A percentile compares a stretch with the other conserved stretches of the same genome.
phyloP scores from a whole-genome alignment of 129 eudicot genomes.

The Tanacetum coccineum region DNA sequence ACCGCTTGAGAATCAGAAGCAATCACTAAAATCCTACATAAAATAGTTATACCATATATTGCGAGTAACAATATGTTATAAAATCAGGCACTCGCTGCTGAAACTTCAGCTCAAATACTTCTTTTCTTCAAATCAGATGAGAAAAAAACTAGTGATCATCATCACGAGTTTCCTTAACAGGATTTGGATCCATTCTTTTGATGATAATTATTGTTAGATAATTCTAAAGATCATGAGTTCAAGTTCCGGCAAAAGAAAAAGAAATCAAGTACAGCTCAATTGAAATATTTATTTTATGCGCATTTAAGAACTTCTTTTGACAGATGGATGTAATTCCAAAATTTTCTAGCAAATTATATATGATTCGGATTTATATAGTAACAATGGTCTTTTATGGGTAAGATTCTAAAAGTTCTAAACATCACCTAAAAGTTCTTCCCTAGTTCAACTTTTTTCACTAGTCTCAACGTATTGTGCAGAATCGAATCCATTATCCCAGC shows the following conservation, averaged over 20 bases:
- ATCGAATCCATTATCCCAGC: conserved; percentile 94
- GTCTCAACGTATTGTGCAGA: conserved; percentile 74
- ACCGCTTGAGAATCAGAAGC: too few species aligned
- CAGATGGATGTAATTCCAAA: conserved; percentile 29
- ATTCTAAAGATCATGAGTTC: too few species aligned
- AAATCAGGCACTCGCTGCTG: too few species aligned
- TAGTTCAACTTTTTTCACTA: conserved; percentile 83
- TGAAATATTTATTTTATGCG: not conserved
- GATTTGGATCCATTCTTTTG: not conserved
- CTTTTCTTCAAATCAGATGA: too few species aligned
- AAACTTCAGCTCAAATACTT: too few species aligned
- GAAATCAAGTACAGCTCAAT: not conserved
- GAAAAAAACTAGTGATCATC: too few species aligned
- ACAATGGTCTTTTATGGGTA: conserved; percentile 13
- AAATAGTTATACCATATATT: too few species aligned
- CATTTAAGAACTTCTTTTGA: conserved; percentile 6
- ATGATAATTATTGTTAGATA: not conserved
- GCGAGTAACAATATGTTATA: too few species aligned
- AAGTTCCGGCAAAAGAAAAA: too few species aligned
- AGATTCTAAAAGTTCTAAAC: conserved; percentile 24
- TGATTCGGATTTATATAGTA: conserved; percentile 23
- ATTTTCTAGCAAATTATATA: conserved; percentile 29
- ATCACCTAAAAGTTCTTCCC: conserved; percentile 72
- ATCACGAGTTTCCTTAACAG: too few species aligned
- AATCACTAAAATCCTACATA: too few species aligned